These are phyloP conservation scores for Microcera coccophila DNA, from an alignment of 2,329 filamentous ascomycete species.

Conservation along the genomic window DNA sequence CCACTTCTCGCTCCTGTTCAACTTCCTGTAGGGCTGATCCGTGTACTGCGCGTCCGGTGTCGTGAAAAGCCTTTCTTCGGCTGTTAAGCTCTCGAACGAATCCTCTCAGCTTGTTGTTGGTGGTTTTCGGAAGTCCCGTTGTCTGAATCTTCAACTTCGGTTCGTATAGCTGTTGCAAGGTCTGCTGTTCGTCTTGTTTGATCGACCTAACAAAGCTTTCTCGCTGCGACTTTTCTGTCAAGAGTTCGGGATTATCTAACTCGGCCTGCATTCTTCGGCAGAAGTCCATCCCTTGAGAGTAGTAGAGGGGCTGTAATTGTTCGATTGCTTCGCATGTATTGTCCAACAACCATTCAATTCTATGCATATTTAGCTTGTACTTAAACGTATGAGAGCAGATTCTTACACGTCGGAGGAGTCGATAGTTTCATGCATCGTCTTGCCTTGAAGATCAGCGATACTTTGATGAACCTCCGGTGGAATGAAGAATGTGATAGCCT, in stretches of 20 bases:
- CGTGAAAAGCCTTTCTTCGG: conserved; percentile 21
- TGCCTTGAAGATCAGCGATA: conserved; percentile 46
- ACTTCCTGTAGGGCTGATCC: conserved; percentile 57
- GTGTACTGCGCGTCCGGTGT: conserved; percentile 32
- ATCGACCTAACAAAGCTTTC: conserved; percentile 31
- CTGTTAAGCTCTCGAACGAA: conserved; percentile 21
- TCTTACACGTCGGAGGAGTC: conserved; percentile 16
- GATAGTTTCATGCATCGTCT: background rate
- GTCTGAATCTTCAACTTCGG: conserved; percentile 20
- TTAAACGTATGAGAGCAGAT: background rate
- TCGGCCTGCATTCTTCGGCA: conserved; percentile 52
- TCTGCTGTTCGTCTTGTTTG: conserved; percentile 48
- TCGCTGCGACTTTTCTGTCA: conserved; percentile 27
- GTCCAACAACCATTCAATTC: conserved; percentile 57
- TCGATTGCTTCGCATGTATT: conserved; percentile 60
- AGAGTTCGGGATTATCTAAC: conserved; percentile 35
- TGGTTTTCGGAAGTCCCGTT: conserved; percentile 7
- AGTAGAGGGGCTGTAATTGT: conserved; percentile 55
- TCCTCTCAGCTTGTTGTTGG: conserved; percentile 10
- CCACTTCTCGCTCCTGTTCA: conserved; percentile 56
- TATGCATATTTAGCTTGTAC: background rate
- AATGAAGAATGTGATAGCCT: conserved; percentile 53
- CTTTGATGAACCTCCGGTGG: conserved; percentile 60
- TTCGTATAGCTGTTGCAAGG: conserved; percentile 56
- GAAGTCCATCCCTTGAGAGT: conserved; percentile 58